Evolutionary conservation across 1,139 yeast genomes (phyloP), one percentile per base, ranked within the genome.

Genomic region (Zhuliangozyma blackwelliae): DNA sequence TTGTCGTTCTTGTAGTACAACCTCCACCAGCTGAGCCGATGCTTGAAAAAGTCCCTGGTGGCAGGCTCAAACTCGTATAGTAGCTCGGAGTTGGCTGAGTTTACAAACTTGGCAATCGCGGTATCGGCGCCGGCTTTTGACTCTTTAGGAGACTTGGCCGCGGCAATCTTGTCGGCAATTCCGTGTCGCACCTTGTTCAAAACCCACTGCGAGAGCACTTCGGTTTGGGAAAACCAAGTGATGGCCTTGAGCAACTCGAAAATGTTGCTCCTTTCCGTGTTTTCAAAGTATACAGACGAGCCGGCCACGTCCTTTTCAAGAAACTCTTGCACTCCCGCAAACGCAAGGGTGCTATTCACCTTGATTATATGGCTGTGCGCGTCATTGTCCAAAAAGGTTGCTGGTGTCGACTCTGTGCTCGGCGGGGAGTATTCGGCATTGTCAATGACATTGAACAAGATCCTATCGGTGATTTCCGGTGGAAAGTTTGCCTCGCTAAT

Each of bases 1-100:
- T 70, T 69, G 41, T 71, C 77, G 42, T 70, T 70, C 35, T 59
- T 63, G 40, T 55, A 58, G 47, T 71, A 71, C 13, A 71, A 52
- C 43, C 59, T 68, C 72, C 73, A 70, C 76, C 76, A 71, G 23
- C 51, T 48, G 31, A 71, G 56, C 16, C 54, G 59, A 22, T 48
- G 51, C 8, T 44, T 48, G 53, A 71, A 67, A 40, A 57, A 67
- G 1, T 40, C 45, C 7, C 46, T 45, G 1, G 69, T 58, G 3
- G 48, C 40, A 2, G 75, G 75, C 8, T 57, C 55, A 32, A 70
- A 59, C 3, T 50, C 45, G 27, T 53, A 45, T 41, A 68, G 75
- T 11, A 71, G 52, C 40, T 71, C 77, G 4, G 55, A 41, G 46
- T 71, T 74, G 35, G 62, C 62, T 11, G 49, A 44, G 20, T 55